These are phyloP conservation scores for Globisporangium cylindrosporum DNA, from an alignment of 352 stramenopile genomes.

Conservation along the genomic window DNA sequence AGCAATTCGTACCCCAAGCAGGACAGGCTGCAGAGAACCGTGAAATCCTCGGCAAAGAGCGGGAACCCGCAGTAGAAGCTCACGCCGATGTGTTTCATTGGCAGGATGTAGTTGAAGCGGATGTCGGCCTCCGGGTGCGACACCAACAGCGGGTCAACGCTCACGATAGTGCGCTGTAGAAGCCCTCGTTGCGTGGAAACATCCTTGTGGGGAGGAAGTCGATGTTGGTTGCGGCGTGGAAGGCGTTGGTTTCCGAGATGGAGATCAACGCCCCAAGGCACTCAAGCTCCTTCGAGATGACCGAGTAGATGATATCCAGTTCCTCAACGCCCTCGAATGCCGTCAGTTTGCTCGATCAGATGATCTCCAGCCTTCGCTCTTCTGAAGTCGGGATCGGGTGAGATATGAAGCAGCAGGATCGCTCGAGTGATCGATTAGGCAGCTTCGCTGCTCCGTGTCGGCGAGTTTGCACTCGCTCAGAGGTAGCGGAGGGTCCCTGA, in stretches of 20 bases:
- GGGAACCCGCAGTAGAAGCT: conserved; percentile 83
- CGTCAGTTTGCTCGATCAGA: conserved; percentile 6
- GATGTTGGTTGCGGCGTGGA: conserved; percentile 16
- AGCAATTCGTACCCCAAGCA: conserved; percentile 46
- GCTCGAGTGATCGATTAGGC: conserved; percentile 10
- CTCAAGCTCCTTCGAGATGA: conserved; percentile 14
- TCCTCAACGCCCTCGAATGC: neutral
- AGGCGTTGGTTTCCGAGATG: conserved; percentile 8
- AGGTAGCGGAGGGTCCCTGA: neutral
- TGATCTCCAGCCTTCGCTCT: conserved; percentile 8
- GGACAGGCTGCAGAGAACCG: conserved; percentile 59
- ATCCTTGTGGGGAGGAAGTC: neutral
- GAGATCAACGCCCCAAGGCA: conserved; percentile 14
- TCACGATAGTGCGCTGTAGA: conserved; percentile 21
- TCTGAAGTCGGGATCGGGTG: conserved; percentile 6
- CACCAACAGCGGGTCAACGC: conserved; percentile 16
- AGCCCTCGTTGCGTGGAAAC: conserved; percentile 19
- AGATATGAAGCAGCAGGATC: conserved; percentile 1
- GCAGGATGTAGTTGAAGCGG: conserved; percentile 4
- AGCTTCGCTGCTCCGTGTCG: conserved; percentile 8
- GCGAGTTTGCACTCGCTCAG: conserved; percentile 16
- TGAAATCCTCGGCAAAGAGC: conserved; percentile 35
- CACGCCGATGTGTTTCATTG: conserved; percentile 4
- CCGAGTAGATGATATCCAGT: conserved; percentile 20
- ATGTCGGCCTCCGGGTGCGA: conserved; percentile 18